Conservation (phyloP, 495 filamentous ascomycete genomes). For the Penicillium macrosclerotiorum region DNA sequence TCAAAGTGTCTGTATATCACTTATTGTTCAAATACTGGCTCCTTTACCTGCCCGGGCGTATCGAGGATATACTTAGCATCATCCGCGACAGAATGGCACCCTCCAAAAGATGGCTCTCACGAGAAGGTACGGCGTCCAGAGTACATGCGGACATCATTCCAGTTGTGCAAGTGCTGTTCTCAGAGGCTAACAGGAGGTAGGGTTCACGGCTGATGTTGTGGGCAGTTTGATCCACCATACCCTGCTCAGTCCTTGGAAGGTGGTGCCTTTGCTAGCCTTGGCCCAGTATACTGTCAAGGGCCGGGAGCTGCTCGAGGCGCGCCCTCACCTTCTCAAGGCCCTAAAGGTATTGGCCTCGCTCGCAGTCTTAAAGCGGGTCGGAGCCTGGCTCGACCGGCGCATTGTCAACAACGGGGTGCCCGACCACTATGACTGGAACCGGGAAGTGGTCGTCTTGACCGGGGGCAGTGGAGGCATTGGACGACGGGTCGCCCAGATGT, state of each 20-base stretch:
- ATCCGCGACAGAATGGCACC: constrained; percentile 23
- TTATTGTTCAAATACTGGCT: too few relatives aligned
- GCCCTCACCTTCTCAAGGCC: constrained; percentile 35
- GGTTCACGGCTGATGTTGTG: constrained; percentile 61
- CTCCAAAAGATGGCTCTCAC: constrained; percentile 27
- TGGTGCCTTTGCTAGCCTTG: constrained; percentile 54
- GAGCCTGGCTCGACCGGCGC: constrained; percentile 48
- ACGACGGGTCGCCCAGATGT: constrained; percentile 54
- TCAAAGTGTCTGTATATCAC: background rate
- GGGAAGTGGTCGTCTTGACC: constrained; percentile 69
- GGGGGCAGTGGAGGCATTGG: constrained; percentile 72
- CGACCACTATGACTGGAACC: constrained; percentile 65
- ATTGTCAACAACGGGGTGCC: constrained; percentile 59
- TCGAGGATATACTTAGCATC: too few relatives aligned
- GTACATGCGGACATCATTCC: too few relatives aligned
- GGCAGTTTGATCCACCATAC: constrained; percentile 53
- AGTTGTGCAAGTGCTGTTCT: too few relatives aligned
- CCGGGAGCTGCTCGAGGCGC: constrained; percentile 44
- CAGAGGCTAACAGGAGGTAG: constrained; percentile 29
- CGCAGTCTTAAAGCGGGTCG: constrained; percentile 46
- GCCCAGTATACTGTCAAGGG: constrained; percentile 60
- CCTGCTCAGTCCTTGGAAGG: constrained; percentile 57
- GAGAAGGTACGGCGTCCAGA: constrained; percentile 27
- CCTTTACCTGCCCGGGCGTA: too few relatives aligned
- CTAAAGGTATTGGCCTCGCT: constrained; percentile 31